Percentiles rank a stretch among this genome's conserved stretches.
Evolutionary conservation across 2,329 filamentous ascomycete species (phyloP).

Genomic region (Bimuria novae-zelandiae): DNA sequence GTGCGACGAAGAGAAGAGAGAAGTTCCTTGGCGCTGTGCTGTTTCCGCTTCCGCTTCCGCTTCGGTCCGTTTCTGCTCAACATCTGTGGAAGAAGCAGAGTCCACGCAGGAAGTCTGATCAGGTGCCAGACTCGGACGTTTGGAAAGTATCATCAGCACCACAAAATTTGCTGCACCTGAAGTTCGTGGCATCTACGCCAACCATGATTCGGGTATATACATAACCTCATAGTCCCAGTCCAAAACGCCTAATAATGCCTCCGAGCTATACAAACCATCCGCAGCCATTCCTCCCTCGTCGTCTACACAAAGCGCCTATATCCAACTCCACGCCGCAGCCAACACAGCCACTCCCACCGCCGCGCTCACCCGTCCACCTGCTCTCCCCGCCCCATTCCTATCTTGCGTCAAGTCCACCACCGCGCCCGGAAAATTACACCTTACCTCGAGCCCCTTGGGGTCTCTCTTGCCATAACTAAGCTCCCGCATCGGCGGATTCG

Average conservation of each 20-base stretch:
- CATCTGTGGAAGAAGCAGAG: no score
- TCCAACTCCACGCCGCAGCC: slow-evolving; percentile 11
- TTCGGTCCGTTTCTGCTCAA: no score
- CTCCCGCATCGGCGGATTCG: slow-evolving; percentile 43
- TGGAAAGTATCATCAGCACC: no score
- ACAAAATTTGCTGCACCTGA: no score
- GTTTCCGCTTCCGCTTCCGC: no score
- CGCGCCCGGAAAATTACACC: slow-evolving; percentile 49
- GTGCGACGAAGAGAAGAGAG: no score
- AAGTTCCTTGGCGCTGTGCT: no score
- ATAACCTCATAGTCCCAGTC: not conserved
- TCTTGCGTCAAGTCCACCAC: slow-evolving; percentile 44
- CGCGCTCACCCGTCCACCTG: not conserved
- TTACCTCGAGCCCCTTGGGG: slow-evolving; percentile 24
- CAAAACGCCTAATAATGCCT: slow-evolving; percentile 18
- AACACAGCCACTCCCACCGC: slow-evolving; percentile 17
- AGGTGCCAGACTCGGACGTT: no score
- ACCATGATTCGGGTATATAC: slow-evolving; percentile 14
- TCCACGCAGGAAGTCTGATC: no score
- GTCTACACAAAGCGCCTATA: slow-evolving; percentile 5
- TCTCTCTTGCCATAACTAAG: slow-evolving; percentile 34
- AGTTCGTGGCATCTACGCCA: not conserved
- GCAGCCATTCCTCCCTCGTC: not conserved
- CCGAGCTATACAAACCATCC: not conserved
- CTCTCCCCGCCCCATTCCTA: slow-evolving; percentile 12